phyloP scores from a whole-genome alignment of 2,329 filamentous ascomycete species.

The Didymella pinodella region DNA sequence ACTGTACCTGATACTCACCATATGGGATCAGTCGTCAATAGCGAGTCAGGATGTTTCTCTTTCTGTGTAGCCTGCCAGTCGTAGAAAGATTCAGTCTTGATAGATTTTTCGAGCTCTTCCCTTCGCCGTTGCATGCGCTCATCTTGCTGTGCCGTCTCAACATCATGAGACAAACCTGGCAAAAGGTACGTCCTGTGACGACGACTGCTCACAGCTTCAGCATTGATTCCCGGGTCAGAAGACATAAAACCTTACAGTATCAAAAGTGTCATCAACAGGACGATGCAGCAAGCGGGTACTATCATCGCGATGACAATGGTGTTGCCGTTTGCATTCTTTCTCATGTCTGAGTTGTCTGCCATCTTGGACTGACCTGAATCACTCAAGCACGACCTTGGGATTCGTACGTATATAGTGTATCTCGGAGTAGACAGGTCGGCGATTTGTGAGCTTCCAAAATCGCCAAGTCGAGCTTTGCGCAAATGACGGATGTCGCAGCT shows the following conservation, averaged over 20 bases:
- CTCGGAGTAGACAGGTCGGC: background rate
- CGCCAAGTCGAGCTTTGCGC: constrained; percentile 26
- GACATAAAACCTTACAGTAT: constrained; percentile 34
- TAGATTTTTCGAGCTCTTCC: constrained; percentile 39
- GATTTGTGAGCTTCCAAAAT: constrained; percentile 3
- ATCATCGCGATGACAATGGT: constrained; percentile 43
- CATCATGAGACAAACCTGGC: constrained; percentile 25
- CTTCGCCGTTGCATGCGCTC: constrained; percentile 40
- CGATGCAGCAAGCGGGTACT: constrained; percentile 42
- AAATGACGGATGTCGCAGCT: constrained; percentile 24
- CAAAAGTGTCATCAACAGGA: constrained; percentile 42
- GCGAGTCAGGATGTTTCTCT: constrained; percentile 27
- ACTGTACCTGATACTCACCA: constrained; percentile 31
- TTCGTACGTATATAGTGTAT: background rate
- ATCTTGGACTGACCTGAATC: background rate
- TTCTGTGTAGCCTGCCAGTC: constrained; percentile 44
- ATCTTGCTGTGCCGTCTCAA: constrained; percentile 28
- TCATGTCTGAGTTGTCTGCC: constrained; percentile 4
- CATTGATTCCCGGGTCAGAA: constrained; percentile 1
- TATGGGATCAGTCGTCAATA: constrained; percentile 32
- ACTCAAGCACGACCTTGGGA: background rate
- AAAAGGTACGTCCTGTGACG: constrained; percentile 37
- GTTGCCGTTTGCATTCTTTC: constrained; percentile 16
- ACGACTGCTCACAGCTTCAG: constrained; percentile 19
- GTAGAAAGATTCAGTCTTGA: constrained; percentile 45